A percentile compares a stretch with the other conserved stretches of the same genome.
phyloP scores from a whole-genome alignment of 495 filamentous ascomycete species.

The Lichina pygmaea region DNA sequence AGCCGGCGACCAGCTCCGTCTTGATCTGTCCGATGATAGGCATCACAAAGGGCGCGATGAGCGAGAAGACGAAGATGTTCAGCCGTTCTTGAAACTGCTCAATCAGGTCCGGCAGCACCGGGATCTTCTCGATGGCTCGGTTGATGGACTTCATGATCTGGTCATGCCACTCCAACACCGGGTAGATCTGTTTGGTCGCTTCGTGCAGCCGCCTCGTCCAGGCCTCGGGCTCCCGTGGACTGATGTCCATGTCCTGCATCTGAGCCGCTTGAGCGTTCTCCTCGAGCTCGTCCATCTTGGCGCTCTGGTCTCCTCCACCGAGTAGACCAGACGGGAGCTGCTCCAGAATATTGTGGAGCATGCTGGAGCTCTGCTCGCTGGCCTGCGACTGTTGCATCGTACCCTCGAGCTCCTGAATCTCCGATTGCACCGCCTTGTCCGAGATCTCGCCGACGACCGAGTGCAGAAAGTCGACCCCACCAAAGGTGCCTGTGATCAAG shows the following conservation, averaged over 20 bases:
- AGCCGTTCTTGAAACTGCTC: slow-evolving; percentile 17
- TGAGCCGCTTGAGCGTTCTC: slow-evolving; percentile 24
- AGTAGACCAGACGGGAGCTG: slow-evolving; percentile 55
- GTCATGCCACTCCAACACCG: slow-evolving; percentile 70
- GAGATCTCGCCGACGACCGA: slow-evolving; percentile 71
- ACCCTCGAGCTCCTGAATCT: slow-evolving; percentile 57
- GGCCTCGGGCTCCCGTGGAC: slow-evolving; percentile 48
- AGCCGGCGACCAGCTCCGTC: slow-evolving; percentile 55
- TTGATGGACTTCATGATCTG: slow-evolving; percentile 55
- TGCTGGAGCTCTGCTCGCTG: slow-evolving; percentile 21
- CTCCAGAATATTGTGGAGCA: slow-evolving; percentile 47
- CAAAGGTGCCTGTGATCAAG: slow-evolving; percentile 71
- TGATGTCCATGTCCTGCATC: slow-evolving; percentile 34
- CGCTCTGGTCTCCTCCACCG: slow-evolving; percentile 37
- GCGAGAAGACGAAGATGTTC: slow-evolving; percentile 61
- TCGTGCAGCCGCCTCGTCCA: slow-evolving; percentile 40
- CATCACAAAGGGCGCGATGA: slow-evolving; percentile 62
- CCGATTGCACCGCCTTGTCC: slow-evolving; percentile 69
- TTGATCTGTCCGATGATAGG: slow-evolving; percentile 70
- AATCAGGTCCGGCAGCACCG: slow-evolving; percentile 41
- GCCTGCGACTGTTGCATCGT: slow-evolving; percentile 34
- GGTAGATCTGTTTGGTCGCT: slow-evolving; percentile 48
- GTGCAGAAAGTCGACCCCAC: slow-evolving; percentile 67
- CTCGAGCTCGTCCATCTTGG: slow-evolving; percentile 31
- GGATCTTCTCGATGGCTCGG: slow-evolving; percentile 51